phyloP scores from a whole-genome alignment of 768 basidiomycete genomes.

The Hirschioporus abietinus region DNA sequence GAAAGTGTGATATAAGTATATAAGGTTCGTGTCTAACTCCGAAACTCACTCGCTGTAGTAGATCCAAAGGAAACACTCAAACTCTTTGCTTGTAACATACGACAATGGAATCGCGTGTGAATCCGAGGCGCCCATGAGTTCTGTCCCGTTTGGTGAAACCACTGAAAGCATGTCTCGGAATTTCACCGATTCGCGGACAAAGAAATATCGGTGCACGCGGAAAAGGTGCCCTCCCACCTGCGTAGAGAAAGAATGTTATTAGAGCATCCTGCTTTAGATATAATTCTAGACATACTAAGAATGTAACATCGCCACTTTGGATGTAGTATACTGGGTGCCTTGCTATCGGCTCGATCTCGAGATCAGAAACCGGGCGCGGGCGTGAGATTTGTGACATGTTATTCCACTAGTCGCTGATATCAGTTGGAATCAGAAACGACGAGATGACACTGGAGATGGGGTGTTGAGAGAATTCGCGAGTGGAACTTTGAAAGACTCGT shows the following conservation, averaged over 20 bases:
- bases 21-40: background rate
- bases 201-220: constrained; percentile 22
- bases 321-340: constrained; percentile 42
- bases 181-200: constrained; percentile 25
- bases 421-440: background rate
- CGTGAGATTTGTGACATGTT: background rate
- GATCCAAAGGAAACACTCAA: constrained; percentile 53
- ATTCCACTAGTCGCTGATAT: background rate
- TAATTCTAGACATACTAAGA: constrained; percentile 37
- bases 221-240: background rate
- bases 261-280: too few relatives aligned
- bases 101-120: constrained; percentile 25
- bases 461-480: background rate
- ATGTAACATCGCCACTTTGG: constrained; percentile 45
- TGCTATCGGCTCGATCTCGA: constrained; percentile 15
- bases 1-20: background rate
- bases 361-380: background rate
- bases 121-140: constrained; percentile 20
- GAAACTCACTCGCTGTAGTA: constrained; percentile 55
- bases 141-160: background rate
- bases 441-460: background rate
- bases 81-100: constrained; percentile 39
- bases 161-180: constrained; percentile 19
- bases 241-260: too few relatives aligned
- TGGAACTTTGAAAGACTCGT: background rate